A percentile compares a stretch with the other conserved stretches of the same genome.
These are phyloP conservation scores for Cladophialophora chaetospira DNA, from an alignment of 2,329 filamentous ascomycete species.

Conservation along the genomic window DNA sequence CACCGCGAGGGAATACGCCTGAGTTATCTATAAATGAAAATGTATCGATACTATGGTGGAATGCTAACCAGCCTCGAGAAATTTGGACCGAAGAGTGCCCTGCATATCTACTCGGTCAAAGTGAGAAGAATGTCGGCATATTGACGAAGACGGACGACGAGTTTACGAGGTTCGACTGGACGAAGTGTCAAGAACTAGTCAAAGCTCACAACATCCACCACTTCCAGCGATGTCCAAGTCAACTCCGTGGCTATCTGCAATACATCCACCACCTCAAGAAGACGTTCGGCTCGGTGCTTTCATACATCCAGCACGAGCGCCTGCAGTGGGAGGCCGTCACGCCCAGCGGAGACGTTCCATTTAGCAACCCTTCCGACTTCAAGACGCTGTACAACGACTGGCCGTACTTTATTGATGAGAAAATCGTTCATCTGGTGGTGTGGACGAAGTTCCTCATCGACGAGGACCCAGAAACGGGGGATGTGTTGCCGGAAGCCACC, in stretches of 20 bases:
- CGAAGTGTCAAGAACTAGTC: slow-evolving; percentile 65
- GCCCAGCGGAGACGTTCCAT: slow-evolving; percentile 43
- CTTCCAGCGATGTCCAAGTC: slow-evolving; percentile 75
- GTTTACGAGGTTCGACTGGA: slow-evolving; percentile 69
- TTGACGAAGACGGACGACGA: slow-evolving; percentile 69
- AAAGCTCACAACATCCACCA: slow-evolving; percentile 68
- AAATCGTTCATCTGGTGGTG: slow-evolving; percentile 81
- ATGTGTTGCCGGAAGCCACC: slow-evolving; percentile 66
- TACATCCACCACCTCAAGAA: slow-evolving; percentile 66
- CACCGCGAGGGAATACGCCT: slow-evolving; percentile 20
- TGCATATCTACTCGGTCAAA: slow-evolving; percentile 64
- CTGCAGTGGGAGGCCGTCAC: slow-evolving; percentile 65
- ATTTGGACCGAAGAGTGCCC: slow-evolving; percentile 70
- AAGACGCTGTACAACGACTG: slow-evolving; percentile 88
- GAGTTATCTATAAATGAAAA: slow-evolving; percentile 32
- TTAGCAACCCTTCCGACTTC: slow-evolving; percentile 49
- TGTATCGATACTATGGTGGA: slow-evolving; percentile 67
- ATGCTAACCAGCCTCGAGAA: slow-evolving; percentile 70
- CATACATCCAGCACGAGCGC: slow-evolving; percentile 71
- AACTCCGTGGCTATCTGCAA: slow-evolving; percentile 74
- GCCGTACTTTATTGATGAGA: slow-evolving; percentile 81
- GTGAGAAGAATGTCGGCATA: slow-evolving; percentile 68
- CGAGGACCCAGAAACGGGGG: slow-evolving; percentile 66
- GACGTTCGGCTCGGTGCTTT: slow-evolving; percentile 74
- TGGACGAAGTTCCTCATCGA: slow-evolving; percentile 88